Conservation (phyloP, 257 asterid species). For the Solanum commersonii region DNA sequence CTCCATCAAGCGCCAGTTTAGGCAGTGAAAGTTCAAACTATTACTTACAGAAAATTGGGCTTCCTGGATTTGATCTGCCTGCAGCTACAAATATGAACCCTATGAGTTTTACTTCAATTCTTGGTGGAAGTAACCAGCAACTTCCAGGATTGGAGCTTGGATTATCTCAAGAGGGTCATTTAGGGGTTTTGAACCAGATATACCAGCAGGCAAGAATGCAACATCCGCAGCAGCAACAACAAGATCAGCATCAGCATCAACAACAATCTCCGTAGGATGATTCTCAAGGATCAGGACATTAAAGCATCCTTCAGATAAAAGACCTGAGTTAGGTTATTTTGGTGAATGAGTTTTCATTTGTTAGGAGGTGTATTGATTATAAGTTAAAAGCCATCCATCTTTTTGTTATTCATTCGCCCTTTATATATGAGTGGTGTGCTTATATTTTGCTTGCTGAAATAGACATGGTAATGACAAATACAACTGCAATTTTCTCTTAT, state of each 20-base stretch:
- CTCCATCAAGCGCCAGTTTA: conserved; percentile 7
- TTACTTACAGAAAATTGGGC: conserved; percentile 38
- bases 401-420: neutral
- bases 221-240: conserved; percentile 5
- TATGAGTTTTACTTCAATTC: conserved; percentile 51
- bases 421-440: neutral
- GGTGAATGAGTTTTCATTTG: neutral
- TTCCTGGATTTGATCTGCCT: conserved; percentile 49
- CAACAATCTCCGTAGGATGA: conserved; percentile 31
- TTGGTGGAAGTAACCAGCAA: conserved; percentile 30
- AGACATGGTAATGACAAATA: neutral
- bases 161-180: conserved; percentile 58
- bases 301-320: conserved; percentile 1
- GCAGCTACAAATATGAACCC: conserved; percentile 27
- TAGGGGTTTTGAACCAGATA: conserved; percentile 50
- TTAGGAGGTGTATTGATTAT: neutral
- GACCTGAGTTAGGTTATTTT: neutral
- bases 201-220: conserved; percentile 50
- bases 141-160: conserved; percentile 75
- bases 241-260: conserved; percentile 8
- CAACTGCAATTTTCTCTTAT: neutral
- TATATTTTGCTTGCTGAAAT: neutral
- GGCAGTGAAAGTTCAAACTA: conserved; percentile 36
- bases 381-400: neutral
- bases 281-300: conserved; percentile 55